phyloP scores from a whole-genome alignment of 129 eudicot species.

The Flaveria linearis region DNA sequence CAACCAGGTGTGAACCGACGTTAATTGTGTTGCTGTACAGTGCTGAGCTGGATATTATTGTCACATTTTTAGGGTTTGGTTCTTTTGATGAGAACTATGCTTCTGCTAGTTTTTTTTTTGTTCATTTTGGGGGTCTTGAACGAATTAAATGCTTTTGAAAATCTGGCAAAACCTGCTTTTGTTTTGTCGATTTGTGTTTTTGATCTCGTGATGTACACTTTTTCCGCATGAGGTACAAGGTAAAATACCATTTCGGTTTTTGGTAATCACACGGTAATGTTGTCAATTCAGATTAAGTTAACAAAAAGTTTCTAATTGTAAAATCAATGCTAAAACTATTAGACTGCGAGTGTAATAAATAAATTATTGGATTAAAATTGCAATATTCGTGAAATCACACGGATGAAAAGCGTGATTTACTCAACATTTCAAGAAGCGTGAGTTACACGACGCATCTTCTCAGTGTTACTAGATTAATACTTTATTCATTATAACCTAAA shows the following conservation, averaged over 20 bases:
- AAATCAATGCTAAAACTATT: too few species aligned
- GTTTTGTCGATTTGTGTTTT: neutral
- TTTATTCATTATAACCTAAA: too few species aligned
- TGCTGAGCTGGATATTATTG: constrained; percentile 27
- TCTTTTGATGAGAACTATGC: constrained; percentile 21
- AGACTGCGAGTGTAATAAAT: too few species aligned
- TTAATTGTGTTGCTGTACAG: constrained; percentile 33
- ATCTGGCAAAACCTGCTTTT: neutral
- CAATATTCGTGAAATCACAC: too few species aligned
- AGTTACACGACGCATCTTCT: too few species aligned
- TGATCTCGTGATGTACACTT: neutral
- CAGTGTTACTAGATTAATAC: too few species aligned
- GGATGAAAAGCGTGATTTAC: too few species aligned
- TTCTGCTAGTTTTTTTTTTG: neutral
- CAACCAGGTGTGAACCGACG: constrained; percentile 12
- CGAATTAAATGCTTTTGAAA: constrained; percentile 10
- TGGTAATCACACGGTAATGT: neutral
- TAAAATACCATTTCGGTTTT: neutral
- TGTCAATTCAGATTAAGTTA: too few species aligned
- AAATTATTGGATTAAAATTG: too few species aligned
- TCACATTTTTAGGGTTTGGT: constrained; percentile 17
- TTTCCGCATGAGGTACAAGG: constrained; percentile 5
- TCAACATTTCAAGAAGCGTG: too few species aligned
- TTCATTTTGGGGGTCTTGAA: constrained; percentile 9
- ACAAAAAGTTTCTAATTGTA: too few species aligned